phyloP scores from a whole-genome alignment of 805 yeast species.

The Yamadazyma paraphyllophila region DNA sequence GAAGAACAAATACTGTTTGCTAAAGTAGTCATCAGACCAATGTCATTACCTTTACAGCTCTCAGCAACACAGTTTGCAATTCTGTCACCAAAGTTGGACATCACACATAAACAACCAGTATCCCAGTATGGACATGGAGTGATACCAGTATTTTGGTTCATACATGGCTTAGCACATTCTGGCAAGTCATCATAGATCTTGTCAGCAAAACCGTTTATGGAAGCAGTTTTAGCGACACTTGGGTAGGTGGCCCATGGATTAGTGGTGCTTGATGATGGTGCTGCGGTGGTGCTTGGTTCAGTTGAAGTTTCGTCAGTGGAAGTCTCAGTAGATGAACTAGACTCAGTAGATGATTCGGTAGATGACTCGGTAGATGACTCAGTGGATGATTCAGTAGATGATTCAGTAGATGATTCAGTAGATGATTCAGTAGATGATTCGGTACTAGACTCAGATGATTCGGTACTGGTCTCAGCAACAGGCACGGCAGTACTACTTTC shows the following conservation, averaged over 20 bases:
- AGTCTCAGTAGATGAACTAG: background rate
- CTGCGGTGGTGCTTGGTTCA: slow-evolving; percentile 1
- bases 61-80: slow-evolving; percentile 38
- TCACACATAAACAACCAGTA: slow-evolving; percentile 45
- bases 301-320: background rate
- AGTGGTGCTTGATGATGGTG: background rate
- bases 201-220: slow-evolving; percentile 50
- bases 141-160: slow-evolving; percentile 29
- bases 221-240: slow-evolving; percentile 43
- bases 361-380: background rate
- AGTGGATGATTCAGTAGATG: no score
- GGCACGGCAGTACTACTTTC: background rate
- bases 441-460: background rate
- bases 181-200: slow-evolving; percentile 38
- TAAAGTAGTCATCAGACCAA: slow-evolving; percentile 23
- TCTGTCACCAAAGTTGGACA: slow-evolving; percentile 28
- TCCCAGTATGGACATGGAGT: slow-evolving; percentile 49
- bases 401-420: background rate
- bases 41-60: slow-evolving; percentile 35
- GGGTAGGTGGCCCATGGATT: slow-evolving; percentile 43
- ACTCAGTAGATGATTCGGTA: background rate
- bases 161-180: slow-evolving; percentile 42
- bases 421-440: background rate
- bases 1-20: slow-evolving; percentile 35
- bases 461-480: background rate